phyloP scores from a whole-genome alignment of 2,329 filamentous ascomycete genomes.

The Emmonsiellopsis sp. region DNA sequence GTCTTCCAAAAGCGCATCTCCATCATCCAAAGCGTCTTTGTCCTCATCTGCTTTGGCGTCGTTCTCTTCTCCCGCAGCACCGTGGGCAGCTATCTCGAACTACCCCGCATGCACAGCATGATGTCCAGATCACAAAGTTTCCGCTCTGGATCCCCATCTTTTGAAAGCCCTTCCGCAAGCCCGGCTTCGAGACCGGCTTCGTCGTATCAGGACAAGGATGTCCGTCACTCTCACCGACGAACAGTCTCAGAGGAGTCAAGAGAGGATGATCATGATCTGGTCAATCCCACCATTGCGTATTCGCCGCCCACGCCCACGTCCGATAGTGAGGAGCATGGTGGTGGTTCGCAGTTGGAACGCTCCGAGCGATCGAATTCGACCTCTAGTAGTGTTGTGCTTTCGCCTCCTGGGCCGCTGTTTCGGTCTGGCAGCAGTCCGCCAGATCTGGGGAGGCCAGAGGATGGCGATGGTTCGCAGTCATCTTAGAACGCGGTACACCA shows the following conservation, averaged over 20 bases:
- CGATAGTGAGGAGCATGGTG: constrained; percentile 13
- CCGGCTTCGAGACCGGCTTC: constrained; percentile 29
- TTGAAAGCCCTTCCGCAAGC: constrained; percentile 28
- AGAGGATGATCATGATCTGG: constrained; percentile 6
- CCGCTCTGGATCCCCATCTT: constrained; percentile 27
- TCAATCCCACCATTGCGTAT: constrained; percentile 28
- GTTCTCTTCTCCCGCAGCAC: constrained; percentile 62
- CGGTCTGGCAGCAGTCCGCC: constrained; percentile 12
- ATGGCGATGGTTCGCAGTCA: neutral
- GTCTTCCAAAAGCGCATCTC: constrained; percentile 79
- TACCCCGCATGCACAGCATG: constrained; percentile 39
- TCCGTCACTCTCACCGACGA: constrained; percentile 17
- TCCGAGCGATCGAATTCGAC: constrained; percentile 6
- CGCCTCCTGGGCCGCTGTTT: neutral
- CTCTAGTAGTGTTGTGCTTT: constrained; percentile 1
- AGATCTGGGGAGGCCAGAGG: constrained; percentile 1
- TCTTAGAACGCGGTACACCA: neutral
- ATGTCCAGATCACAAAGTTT: constrained; percentile 37
- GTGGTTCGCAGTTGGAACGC: constrained; percentile 3
- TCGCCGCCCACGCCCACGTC: constrained; percentile 31
- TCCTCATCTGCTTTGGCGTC: constrained; percentile 77
- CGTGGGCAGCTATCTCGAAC: constrained; percentile 35
- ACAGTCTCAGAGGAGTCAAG: constrained; percentile 27
- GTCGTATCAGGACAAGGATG: constrained; percentile 17
- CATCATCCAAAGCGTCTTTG: constrained; percentile 78